Evolutionary conservation across 2,329 filamentous ascomycete genomes (phyloP).

Genomic region (Fusarium citri): DNA sequence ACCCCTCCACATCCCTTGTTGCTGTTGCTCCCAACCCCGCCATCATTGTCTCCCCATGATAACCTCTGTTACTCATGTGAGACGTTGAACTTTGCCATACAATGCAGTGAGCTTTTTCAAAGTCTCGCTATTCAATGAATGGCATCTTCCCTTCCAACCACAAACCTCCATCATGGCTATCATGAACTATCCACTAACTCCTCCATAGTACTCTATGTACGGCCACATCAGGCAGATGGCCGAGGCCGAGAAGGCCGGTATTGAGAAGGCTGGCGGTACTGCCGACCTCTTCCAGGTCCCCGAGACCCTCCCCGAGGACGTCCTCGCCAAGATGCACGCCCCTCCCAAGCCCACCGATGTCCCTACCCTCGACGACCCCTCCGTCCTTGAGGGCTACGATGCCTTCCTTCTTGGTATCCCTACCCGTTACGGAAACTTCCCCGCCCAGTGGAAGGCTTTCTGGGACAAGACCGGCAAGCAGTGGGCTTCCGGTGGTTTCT

Average conservation of each 20-base stretch:
- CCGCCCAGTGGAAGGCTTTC: slow-evolving; percentile 93
- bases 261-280: slow-evolving; percentile 85
- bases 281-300: slow-evolving; percentile 87
- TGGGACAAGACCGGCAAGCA: slow-evolving; percentile 91
- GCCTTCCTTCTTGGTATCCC: slow-evolving; percentile 94
- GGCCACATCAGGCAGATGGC: slow-evolving; percentile 89
- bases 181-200: slow-evolving; percentile 19
- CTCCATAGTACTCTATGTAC: slow-evolving; percentile 87
- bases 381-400: slow-evolving; percentile 79
- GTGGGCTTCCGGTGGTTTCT: slow-evolving; percentile 81
- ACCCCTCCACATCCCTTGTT: slow-evolving; percentile 13
- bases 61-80: slow-evolving; percentile 2
- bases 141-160: slow-evolving; percentile 1
- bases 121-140: neutral
- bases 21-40: neutral
- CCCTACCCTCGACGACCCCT: slow-evolving; percentile 69
- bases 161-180: neutral
- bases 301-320: slow-evolving; percentile 88
- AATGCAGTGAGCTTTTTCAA: neutral
- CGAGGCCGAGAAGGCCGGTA: slow-evolving; percentile 89
- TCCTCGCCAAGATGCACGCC: slow-evolving; percentile 91
- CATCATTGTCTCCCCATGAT: slow-evolving; percentile 9
- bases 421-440: slow-evolving; percentile 97
- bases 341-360: slow-evolving; percentile 78
- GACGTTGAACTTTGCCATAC: neutral